Base-by-base conservation (phyloP, 2,329 filamentous ascomycete genomes). In the Aspergillus sp. region DNA sequence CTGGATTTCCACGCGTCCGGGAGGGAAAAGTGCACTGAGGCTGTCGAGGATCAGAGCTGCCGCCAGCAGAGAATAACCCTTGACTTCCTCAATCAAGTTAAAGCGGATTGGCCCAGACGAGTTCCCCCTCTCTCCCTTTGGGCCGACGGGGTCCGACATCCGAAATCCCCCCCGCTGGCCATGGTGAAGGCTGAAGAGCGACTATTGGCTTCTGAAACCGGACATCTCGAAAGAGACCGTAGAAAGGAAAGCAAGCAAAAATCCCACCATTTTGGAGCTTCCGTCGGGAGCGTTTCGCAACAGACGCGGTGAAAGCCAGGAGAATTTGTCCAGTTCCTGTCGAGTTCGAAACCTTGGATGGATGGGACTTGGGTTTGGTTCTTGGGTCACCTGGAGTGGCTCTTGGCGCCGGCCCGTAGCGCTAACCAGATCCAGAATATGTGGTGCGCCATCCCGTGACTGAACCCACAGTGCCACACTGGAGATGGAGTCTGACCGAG, bases 391-490 rank as follows among this genome's bases (percentile, higher is more conserved):
- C 53, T 54, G 49, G 27, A 52, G 56, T 40, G 46, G 49, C 53
- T 42, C 56, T 58, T 61, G 54, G 51, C 22, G 45, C 34, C 58
- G 56, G 56, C 44, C 61, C 52, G 59, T 44, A 34, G 45, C 46
- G 48, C 57, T 60, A 63, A 63, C 61, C 59, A 27, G 45, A 63
- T 61, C 45, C 54, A 61, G 61, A 56, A 61, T 61, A 60, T 63
- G 61, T 58, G 57, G 41, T 51, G 13, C 46, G 9, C 22, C 27
- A 44, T 45, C 47, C 54, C 27, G 51, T 54, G 44, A 54, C 51
- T 20, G n/a, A 17, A 44, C 9, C 27, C 15, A 19, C 12, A 20
- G 12, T n/a, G 30, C 37, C 39, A 20, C 20, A n/a, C 50, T 30
- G 34, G 34, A 37, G 34, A 37, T n/a, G 15, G 41, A 37, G 34